These are phyloP conservation scores for Laguncularia racemosa DNA, from an alignment of 345 rosid species.

Conservation along the genomic window DNA sequence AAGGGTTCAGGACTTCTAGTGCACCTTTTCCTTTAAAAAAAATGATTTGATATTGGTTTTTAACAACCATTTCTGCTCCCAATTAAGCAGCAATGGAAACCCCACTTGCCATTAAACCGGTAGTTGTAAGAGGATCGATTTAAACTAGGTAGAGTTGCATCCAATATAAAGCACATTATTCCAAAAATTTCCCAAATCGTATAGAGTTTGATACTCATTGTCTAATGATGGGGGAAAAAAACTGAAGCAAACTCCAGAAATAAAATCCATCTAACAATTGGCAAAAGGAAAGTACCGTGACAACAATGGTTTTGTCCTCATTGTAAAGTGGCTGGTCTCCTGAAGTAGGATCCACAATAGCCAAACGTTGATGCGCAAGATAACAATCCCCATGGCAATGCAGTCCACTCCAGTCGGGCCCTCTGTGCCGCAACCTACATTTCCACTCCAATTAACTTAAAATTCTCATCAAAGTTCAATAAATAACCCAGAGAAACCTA, in stretches of 20 bases:
- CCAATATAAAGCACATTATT: too few species aligned
- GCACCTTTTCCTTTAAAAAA: too few species aligned
- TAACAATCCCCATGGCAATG: slow-evolving; percentile 63
- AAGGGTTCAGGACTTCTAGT: too few species aligned
- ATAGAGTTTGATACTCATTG: background rate
- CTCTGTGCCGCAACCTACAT: slow-evolving; percentile 84
- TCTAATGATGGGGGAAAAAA: background rate
- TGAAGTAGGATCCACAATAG: slow-evolving; percentile 84
- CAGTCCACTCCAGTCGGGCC: slow-evolving; percentile 99
- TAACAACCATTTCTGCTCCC: too few species aligned
- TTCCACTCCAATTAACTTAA: background rate
- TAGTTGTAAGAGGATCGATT: too few species aligned
- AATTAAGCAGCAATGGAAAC: too few species aligned
- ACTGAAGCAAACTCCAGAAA: background rate
- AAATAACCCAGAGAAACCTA: background rate
- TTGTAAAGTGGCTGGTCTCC: slow-evolving; percentile 97
- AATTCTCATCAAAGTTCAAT: background rate
- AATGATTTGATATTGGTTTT: too few species aligned
- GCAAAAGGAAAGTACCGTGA: slow-evolving; percentile 41
- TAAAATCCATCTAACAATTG: background rate
- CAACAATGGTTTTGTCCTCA: slow-evolving; percentile 68
- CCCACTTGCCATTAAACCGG: too few species aligned
- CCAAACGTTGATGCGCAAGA: slow-evolving; percentile 87
- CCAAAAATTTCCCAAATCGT: too few species aligned
- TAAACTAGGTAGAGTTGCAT: too few species aligned